Evolutionary conservation across 2,329 filamentous ascomycete species (phyloP).

Genomic region (Dothiorella sarmentorum): DNA sequence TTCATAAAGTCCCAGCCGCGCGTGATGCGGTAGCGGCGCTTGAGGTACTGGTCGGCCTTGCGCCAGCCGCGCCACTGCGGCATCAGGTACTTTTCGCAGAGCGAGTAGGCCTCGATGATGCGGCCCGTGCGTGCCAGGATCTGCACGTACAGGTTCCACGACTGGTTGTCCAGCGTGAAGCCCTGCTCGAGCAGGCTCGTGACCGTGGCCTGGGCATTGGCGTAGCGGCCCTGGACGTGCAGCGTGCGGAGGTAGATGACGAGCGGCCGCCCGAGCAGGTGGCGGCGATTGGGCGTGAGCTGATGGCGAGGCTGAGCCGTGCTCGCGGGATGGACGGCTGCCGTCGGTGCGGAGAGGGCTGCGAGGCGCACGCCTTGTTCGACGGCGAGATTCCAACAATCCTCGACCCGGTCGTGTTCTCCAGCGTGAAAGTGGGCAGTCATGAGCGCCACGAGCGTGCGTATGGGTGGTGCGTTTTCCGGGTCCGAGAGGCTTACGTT

Average conservation of each 20-base stretch:
- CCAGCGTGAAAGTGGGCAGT: conserved; percentile 56
- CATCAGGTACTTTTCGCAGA: conserved; percentile 78
- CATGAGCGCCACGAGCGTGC: conserved; percentile 66
- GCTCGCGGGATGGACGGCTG: conserved; percentile 24
- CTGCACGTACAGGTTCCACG: conserved; percentile 78
- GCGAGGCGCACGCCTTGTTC: conserved; percentile 34
- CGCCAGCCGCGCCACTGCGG: conserved; percentile 73
- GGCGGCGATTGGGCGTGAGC: conserved; percentile 39
- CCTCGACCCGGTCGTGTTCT: conserved; percentile 58
- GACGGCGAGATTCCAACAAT: conserved; percentile 62
- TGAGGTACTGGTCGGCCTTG: conserved; percentile 13
- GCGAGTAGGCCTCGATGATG: conserved; percentile 64
- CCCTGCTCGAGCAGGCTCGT: conserved; percentile 59
- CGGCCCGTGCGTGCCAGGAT: conserved; percentile 59
- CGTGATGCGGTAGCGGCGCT: conserved; percentile 25
- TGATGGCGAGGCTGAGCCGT: background rate
- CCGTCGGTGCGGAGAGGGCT: conserved; percentile 22
- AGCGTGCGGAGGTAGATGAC: conserved; percentile 54
- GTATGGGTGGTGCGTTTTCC: conserved; percentile 46
- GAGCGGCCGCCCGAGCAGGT: conserved; percentile 49
- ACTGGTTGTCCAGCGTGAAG: conserved; percentile 69
- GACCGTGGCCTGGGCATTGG: conserved; percentile 42
- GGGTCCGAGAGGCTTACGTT: background rate
- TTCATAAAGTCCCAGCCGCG: conserved; percentile 30
- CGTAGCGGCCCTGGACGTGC: conserved; percentile 47